phyloP scores from a whole-genome alignment of 352 stramenopile species.

The Pythium aquatile region DNA sequence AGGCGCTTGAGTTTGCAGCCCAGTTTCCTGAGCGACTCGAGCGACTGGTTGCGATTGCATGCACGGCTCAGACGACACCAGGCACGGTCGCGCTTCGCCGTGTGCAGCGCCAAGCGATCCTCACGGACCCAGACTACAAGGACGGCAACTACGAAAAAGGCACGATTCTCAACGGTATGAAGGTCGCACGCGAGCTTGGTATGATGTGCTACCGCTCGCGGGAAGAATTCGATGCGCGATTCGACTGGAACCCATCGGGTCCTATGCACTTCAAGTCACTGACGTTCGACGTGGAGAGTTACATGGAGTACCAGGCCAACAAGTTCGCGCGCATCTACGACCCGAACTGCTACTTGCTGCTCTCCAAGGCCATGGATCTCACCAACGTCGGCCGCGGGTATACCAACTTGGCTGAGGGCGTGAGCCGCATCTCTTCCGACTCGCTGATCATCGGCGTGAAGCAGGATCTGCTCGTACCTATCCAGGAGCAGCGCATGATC shows the following conservation, averaged over 20 bases:
- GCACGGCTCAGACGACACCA: conserved; percentile 84
- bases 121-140: conserved; percentile 76
- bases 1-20: conserved; percentile 84
- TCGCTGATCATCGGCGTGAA: conserved; percentile 79
- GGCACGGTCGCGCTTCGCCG: conserved; percentile 83
- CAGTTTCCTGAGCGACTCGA: conserved; percentile 78
- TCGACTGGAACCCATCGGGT: conserved; percentile 84
- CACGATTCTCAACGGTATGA: conserved; percentile 72
- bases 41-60: conserved; percentile 73
- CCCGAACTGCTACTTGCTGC: conserved; percentile 86
- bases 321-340: conserved; percentile 87
- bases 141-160: conserved; percentile 68
- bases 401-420: conserved; percentile 68
- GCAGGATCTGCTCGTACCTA: conserved; percentile 84
- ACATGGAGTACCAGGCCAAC: conserved; percentile 88
- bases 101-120: conserved; percentile 82
- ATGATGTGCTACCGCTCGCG: conserved; percentile 90
- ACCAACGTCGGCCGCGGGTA: conserved; percentile 72
- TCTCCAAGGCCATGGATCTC: conserved; percentile 88
- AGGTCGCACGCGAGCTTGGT: conserved; percentile 80
- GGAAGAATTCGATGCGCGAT: conserved; percentile 83
- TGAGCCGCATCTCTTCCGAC: conserved; percentile 63
- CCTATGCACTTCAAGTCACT: conserved; percentile 65
- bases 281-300: conserved; percentile 88
- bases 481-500: conserved; percentile 78